These are phyloP conservation scores for Sclerospora graminicola DNA, from an alignment of 352 stramenopile species.

Conservation along the genomic window DNA sequence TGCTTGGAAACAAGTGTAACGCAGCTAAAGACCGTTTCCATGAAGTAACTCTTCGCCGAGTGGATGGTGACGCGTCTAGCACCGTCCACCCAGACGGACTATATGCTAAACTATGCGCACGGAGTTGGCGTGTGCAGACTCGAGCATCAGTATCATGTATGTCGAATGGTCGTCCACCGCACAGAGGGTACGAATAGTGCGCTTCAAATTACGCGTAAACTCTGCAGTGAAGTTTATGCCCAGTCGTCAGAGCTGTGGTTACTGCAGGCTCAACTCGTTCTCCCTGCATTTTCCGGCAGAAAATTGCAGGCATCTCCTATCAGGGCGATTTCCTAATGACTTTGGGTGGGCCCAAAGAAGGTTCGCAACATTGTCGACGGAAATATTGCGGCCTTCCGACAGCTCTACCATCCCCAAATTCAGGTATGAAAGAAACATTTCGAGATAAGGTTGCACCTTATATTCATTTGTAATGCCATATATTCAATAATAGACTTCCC, in stretches of 20 bases:
- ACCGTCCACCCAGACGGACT: constrained; percentile 26
- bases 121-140: constrained; percentile 27
- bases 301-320: constrained; percentile 86
- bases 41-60: constrained; percentile 53
- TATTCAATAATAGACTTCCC: constrained; percentile 32
- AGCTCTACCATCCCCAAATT: constrained; percentile 70
- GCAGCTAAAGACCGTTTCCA: constrained; percentile 29
- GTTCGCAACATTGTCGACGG: constrained; percentile 86
- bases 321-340: constrained; percentile 85
- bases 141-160: constrained; percentile 36
- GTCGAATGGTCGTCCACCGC: constrained; percentile 68
- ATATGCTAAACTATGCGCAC: constrained; percentile 41
- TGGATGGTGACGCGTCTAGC: constrained; percentile 53
- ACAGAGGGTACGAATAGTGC: constrained; percentile 41
- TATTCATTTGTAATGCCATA: not conserved
- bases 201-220: constrained; percentile 27
- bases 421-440: constrained; percentile 24
- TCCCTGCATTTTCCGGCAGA: constrained; percentile 33
- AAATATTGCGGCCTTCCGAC: constrained; percentile 62
- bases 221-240: constrained; percentile 28
- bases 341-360: constrained; percentile 83
- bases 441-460: not conserved
- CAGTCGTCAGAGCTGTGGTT: constrained; percentile 45
- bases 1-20: constrained; percentile 50
- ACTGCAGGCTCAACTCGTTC: constrained; percentile 59